phyloP scores from a whole-genome alignment of 2,329 filamentous ascomycete genomes.

The Colletotrichum sp. region DNA sequence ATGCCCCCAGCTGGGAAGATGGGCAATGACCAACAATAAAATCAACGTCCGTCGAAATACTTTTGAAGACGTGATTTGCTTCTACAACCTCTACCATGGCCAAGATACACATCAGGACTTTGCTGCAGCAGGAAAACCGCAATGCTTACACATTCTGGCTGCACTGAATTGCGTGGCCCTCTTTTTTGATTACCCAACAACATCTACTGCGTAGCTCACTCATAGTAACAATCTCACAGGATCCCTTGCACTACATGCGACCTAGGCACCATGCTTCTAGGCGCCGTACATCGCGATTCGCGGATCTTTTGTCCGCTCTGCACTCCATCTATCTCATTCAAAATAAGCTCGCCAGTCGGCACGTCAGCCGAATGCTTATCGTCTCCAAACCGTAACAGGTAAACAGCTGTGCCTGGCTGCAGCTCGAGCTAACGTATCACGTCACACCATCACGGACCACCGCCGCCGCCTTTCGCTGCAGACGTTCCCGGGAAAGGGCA shows the following conservation, averaged over 20 bases:
- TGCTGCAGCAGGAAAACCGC: background rate
- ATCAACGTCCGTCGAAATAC: background rate
- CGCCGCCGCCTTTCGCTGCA: background rate
- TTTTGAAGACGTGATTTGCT: rapidly evolving
- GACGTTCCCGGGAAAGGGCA: background rate
- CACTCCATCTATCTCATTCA: background rate
- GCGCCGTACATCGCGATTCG: background rate
- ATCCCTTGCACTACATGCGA: background rate
- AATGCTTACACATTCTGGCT: background rate
- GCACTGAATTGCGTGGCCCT: background rate
- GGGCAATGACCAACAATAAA: background rate
- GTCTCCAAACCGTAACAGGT: background rate
- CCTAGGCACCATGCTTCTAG: background rate
- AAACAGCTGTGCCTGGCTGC: background rate
- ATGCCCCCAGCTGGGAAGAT: background rate
- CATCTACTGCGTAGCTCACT: background rate
- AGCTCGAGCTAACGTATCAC: background rate
- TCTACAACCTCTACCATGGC: too few relatives aligned
- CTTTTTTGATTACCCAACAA: background rate
- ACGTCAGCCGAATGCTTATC: background rate
- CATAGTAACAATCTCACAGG: background rate
- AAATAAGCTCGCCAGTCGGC: background rate
- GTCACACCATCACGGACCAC: background rate
- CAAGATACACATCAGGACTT: background rate
- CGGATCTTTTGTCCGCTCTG: background rate